Conservation (phyloP, 768 basidiomycete species). For the Chalciporus piperatus region DNA sequence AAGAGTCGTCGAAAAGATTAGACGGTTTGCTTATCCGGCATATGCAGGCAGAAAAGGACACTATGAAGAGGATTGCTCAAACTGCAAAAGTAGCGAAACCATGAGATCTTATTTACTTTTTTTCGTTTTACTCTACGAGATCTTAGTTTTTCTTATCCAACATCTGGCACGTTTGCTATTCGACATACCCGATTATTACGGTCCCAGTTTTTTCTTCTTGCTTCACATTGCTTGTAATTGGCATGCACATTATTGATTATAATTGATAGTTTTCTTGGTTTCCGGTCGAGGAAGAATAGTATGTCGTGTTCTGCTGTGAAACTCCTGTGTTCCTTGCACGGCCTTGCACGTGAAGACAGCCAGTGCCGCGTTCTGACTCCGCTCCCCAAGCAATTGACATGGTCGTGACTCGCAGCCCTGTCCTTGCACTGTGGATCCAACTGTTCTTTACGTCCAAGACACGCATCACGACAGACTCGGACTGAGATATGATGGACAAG, state of each 20-base stretch:
- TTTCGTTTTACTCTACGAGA: conserved; percentile 16
- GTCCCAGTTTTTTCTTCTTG: conserved; percentile 11
- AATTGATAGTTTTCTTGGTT: conserved; percentile 15
- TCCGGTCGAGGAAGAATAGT: not conserved
- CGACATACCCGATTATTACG: conserved; percentile 29
- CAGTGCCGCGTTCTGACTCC: conserved; percentile 33
- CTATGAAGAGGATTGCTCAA: conserved; percentile 69
- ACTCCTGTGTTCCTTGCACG: too few species aligned
- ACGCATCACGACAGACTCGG: conserved; percentile 11
- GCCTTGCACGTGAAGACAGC: conserved; percentile 26
- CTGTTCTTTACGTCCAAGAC: conserved; percentile 7
- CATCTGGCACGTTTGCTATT: conserved; percentile 14
- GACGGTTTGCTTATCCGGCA: conserved; percentile 82
- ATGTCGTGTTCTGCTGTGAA: not conserved
- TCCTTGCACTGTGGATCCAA: conserved; percentile 5
- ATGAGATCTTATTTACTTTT: conserved; percentile 21
- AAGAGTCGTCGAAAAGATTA: conserved; percentile 61
- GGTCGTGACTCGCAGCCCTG: conserved; percentile 10
- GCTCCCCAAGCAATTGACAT: conserved; percentile 28
- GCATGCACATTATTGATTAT: conserved; percentile 19
- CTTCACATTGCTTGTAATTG: conserved; percentile 23
- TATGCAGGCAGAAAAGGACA: conserved; percentile 80
- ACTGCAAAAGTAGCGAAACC: conserved; percentile 35
- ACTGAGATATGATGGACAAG: conserved; percentile 21
- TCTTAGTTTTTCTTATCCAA: conserved; percentile 1